Percentiles rank a stretch among this genome's conserved stretches.
These are phyloP conservation scores for Flaveria trinervia DNA, from an alignment of 129 eudicot species.

Conservation along the genomic window DNA sequence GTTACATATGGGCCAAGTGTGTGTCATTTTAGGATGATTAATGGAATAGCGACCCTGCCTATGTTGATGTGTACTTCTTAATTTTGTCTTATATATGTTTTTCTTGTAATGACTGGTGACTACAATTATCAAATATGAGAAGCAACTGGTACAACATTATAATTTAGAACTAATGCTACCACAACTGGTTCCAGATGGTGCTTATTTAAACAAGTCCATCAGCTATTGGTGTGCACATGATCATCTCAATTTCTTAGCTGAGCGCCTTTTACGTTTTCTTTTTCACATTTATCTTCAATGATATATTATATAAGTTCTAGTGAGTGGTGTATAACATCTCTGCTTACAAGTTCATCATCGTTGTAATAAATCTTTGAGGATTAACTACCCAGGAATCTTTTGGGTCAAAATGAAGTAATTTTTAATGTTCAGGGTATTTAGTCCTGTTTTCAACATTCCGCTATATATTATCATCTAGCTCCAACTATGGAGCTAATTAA, in stretches of 20 bases:
- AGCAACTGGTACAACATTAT: not conserved
- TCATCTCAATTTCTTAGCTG: not conserved
- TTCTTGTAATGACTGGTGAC: not conserved
- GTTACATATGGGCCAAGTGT: not conserved
- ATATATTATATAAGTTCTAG: not conserved
- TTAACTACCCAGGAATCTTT: not conserved
- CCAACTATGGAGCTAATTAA: not conserved
- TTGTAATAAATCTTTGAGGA: not conserved
- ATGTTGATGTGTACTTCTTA: no score
- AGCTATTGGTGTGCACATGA: not conserved
- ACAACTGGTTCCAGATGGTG: not conserved
- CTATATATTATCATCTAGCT: not conserved
- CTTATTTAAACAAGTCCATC: no score
- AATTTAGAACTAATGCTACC: not conserved
- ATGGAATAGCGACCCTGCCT: no score
- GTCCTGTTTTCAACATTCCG: not conserved
- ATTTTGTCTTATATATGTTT: no score
- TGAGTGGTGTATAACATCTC: not conserved
- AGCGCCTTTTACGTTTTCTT: not conserved
- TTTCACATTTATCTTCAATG: not conserved
- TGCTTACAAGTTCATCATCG: not conserved
- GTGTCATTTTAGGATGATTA: no score
- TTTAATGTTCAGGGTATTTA: not conserved
- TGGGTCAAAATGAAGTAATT: not conserved
- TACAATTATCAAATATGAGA: not conserved